Evolutionary conservation across 345 rosid species (phyloP), one percentile per base, ranked within the genome.

Genomic region (Populus tremula): DNA sequence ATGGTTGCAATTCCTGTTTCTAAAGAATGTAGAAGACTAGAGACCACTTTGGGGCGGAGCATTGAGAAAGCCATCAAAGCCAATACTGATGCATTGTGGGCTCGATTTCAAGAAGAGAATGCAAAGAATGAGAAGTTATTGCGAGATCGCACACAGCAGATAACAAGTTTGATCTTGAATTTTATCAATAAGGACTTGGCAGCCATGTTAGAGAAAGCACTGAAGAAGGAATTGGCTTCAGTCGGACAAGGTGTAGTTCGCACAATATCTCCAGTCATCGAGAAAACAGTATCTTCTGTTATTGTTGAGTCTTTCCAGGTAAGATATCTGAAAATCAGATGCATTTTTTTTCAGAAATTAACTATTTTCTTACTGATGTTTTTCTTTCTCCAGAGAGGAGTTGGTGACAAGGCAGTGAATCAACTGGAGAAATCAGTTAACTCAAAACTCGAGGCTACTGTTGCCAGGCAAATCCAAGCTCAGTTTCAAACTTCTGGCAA

Each of bases 401-500:
- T 93, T 25, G 87, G 99, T 80, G 99, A 93, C 80, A 95, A 93
- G 87, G 92, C 93, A 67, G 93, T 91, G 74, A 90, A 87, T 82
- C 98, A 91, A 79, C 90, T 93, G 62, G 98, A 96, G 50, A 96
- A 89, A 77, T 89, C 97, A 50, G 90, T 96, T 77, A 90, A 77
- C 79, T 84, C 91, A 70, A 96, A 91, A 86, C 93, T 93, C 35
- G 98, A 93, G 80, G 86, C 94, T 75, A 85, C 92, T 13, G 88
- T 96, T 77, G 87, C 93, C 54, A 87, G 88, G 85, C 99, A 96
- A 85, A 96, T 96, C 70, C 91, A 89, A 79, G 82, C 91, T 63
- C 98, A 93, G 72, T 93, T 96, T 84, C 98, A 92, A 89, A 93
- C 94, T 73, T 88, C 98, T 86, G 99, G 97, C 83, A 92, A 83